Evolutionary conservation across 2,329 filamentous ascomycete genomes (phyloP), one percentile per base, ranked within the genome.

Genomic region (Trichoderma sp.): DNA sequence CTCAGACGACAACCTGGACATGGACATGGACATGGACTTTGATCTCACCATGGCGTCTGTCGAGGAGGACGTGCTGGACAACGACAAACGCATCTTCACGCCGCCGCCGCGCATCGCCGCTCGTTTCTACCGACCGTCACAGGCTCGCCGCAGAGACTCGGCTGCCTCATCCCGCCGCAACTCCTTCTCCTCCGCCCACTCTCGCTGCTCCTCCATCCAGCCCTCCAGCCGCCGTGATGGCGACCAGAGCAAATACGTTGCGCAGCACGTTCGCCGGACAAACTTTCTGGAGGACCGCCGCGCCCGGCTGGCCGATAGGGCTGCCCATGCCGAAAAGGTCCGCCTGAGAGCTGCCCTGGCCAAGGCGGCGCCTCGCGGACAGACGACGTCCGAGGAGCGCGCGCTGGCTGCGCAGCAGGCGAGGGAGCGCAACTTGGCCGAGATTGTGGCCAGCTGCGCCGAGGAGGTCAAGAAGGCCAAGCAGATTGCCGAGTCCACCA

Each of bases 391-490:
- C 53, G 92, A 94, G 76, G 91, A 94, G 78, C 85, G 90, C 60
- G 91, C 92, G 4, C 80, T 93, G 68, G 92, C 92, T 6, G 92
- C 92, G 5, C 89, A 93, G 70, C 86, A 92, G 71, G 90, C 92
- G 1, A 86, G 92, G 68, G 91, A 94, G 80, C 90, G 90, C 73
- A 92, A 94, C 72, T 80, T 95, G 19, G 92, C 91, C 9, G 92
- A 94, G 76, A 93, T 94, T 52, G 91, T 92, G 4, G 90, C 92
- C 58, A 86, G 88, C 69, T 94, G 92, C 75, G 92, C 92, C 22
- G 92, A 93, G 77, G 92, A 95, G 76, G 92, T 95, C 17, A 89
- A 91, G 75, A 86, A 91, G 71, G 92, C 92, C 63, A 94, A 94
- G 82, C 90, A 91, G 60, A 85, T 94, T n/a, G 92, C 92, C 15